Percentiles rank a stretch among this genome's conserved stretches.
Evolutionary conservation across 495 filamentous ascomycete species (phyloP).

Genomic region (Letharia columbiana): DNA sequence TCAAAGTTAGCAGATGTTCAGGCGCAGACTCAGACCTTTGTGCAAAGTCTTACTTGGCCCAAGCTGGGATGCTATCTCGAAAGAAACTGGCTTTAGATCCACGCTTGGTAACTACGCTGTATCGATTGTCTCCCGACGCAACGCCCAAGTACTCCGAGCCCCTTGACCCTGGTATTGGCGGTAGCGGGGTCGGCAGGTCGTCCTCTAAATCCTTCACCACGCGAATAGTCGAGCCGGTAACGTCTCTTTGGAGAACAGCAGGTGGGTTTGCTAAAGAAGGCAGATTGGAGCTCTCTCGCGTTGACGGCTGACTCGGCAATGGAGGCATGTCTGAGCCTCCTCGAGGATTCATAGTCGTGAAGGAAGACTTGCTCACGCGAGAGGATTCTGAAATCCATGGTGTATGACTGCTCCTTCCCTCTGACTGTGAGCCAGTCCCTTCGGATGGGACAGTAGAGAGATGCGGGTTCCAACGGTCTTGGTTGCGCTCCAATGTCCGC

Average conservation of each 20-base stretch:
- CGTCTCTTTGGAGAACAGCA: conserved; percentile 28
- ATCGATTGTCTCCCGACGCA: conserved; percentile 34
- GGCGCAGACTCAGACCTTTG: background rate
- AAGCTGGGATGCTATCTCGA: conserved; percentile 49
- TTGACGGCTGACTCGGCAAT: background rate
- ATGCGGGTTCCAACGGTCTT: conserved; percentile 60
- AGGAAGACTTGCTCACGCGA: conserved; percentile 26
- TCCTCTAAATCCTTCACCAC: conserved; percentile 39
- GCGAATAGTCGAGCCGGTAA: conserved; percentile 39
- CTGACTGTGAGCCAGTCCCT: conserved; percentile 34
- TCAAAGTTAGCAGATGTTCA: conserved; percentile 4
- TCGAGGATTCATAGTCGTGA: conserved; percentile 19
- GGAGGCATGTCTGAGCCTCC: conserved; percentile 12
- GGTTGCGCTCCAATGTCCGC: conserved; percentile 33
- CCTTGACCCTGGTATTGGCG: conserved; percentile 31
- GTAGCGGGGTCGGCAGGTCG: conserved; percentile 34
- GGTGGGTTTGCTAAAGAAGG: conserved; percentile 15
- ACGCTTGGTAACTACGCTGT: conserved; percentile 35
- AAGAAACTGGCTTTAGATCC: conserved; percentile 46
- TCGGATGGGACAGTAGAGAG: conserved; percentile 66
- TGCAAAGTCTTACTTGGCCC: conserved; percentile 44
- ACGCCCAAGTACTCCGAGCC: conserved; percentile 32
- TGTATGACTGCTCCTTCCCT: conserved; percentile 30
- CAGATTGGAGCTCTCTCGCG: background rate
- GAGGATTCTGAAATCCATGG: conserved; percentile 19